Evolutionary conservation across 2,329 filamentous ascomycete genomes (phyloP), one percentile per base, ranked within the genome.

Genomic region (Mycosphaerella sp.): DNA sequence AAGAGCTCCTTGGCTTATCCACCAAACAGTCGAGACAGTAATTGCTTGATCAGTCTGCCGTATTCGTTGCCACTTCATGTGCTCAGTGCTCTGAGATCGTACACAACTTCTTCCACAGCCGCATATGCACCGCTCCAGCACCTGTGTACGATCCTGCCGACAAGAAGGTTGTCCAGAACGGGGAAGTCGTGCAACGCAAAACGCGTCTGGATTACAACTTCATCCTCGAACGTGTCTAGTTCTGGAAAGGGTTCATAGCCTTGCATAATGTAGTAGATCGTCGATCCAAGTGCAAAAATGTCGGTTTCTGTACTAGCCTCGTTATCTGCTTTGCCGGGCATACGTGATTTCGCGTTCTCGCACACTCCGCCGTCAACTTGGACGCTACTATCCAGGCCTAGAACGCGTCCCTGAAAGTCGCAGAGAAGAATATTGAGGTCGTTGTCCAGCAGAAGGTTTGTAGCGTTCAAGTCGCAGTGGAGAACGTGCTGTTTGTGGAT

Each of bases 391-490:
- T 45, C 42, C 3, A 26, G 11, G 42, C 17, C 17, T 23, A 45
- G 42, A 45, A 45, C 8, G 17, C 42, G 42, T 40, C 46, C 46
- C 36, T 48, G 17, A 39, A 48, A 48, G 34, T 48, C 46, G 36
- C 32, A 17, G 34, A 48, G 46, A 21, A 29, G 21, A n/a, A 48
- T 23, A 12, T 48, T 11, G 11, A 40, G 17, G 10, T 48, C 10
- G 21, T 40, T 14, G 36, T 48, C 46, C 8, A 48, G 34, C 2
- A 48, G 46, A 26, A 48, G 11, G 36, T 48, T 48, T 14, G 32
- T 48, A 11, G 34, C 32, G 9, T 48, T 39, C 12, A 48, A 21
- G 46, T 48, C 46, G 46, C 46, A 48, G 34, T 48, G 46, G 36
- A 48, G 32, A 11, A 48, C 46, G 17, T 26, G 32, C 11, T 26